Evolutionary conservation across 2,329 filamentous ascomycete species (phyloP).

Genomic region (Colletotrichum sp.): DNA sequence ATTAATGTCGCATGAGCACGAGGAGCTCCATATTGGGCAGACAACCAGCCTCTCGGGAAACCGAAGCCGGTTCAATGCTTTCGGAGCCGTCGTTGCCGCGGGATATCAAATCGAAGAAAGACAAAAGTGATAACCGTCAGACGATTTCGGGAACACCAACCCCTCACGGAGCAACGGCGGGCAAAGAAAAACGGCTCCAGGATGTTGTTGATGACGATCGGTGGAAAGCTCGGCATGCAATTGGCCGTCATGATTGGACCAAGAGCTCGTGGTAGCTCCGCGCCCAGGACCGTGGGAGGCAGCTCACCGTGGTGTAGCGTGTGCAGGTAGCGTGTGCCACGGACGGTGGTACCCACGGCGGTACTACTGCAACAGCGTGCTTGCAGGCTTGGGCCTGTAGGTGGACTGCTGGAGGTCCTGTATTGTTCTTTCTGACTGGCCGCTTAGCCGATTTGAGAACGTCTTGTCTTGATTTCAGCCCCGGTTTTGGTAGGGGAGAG

Average conservation of each 20-base stretch:
- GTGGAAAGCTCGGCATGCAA: slow-evolving; percentile 3
- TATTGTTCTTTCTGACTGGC: background rate
- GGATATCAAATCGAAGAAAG: background rate
- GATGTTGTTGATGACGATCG: slow-evolving; percentile 6
- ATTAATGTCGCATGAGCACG: background rate
- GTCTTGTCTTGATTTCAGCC: background rate
- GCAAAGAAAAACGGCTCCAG: background rate
- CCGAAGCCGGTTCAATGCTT: background rate
- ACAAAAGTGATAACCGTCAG: background rate
- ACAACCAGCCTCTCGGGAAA: background rate
- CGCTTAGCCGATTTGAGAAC: background rate
- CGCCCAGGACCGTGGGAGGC: slow-evolving; percentile 10
- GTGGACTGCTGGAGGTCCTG: background rate
- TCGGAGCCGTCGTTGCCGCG: background rate
- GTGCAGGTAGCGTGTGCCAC: background rate
- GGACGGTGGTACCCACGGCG: background rate
- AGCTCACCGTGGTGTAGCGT: background rate
- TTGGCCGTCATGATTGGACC: slow-evolving; percentile 8
- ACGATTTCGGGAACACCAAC: background rate
- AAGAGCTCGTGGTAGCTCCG: slow-evolving; percentile 3
- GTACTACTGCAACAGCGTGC: background rate
- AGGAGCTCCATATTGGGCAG: background rate
- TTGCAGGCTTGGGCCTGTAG: background rate
- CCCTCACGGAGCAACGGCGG: background rate
- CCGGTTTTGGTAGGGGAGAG: background rate